A percentile compares a stretch with the other conserved stretches of the same genome.
These are phyloP conservation scores for Talaromyces rugulosus DNA, from an alignment of 2,329 filamentous ascomycete species.

Conservation along the genomic window DNA sequence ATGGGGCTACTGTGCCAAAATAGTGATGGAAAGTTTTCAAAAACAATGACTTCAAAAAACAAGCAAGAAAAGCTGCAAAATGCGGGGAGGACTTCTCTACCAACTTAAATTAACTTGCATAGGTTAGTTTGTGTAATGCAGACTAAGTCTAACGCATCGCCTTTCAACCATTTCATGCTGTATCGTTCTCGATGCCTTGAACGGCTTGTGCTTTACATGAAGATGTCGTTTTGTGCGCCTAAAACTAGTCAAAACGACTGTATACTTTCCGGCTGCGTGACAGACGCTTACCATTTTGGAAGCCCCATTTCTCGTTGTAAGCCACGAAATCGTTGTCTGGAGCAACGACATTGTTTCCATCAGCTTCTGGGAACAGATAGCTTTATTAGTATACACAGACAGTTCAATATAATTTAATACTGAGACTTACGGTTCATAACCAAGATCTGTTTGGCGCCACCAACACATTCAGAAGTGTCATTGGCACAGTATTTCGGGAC, in stretches of 20 bases:
- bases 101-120: not conserved
- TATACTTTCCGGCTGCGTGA: not conserved
- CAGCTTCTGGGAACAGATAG: not conserved
- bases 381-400: not conserved
- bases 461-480: slow-evolving; percentile 39
- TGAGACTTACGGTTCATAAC: slow-evolving; percentile 39
- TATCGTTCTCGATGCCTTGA: no score
- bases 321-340: not conserved
- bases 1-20: no score
- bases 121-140: not conserved
- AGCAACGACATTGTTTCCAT: not conserved
- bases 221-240: slow-evolving; percentile 2
- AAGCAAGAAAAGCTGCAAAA: not conserved
- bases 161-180: no score
- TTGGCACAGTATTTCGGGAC: slow-evolving; percentile 42
- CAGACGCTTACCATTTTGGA: not conserved
- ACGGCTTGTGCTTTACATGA: not conserved
- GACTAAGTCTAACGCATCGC: no score
- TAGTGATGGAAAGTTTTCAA: no score
- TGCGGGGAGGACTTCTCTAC: not conserved
- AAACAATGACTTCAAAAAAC: not conserved
- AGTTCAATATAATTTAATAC: not conserved
- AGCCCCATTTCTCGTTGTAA: slow-evolving; percentile 1
- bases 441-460: slow-evolving; percentile 50
- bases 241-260: not conserved